Base-by-base conservation (phyloP, 345 rosid species). In the Gynandropsis gynandra region DNA sequence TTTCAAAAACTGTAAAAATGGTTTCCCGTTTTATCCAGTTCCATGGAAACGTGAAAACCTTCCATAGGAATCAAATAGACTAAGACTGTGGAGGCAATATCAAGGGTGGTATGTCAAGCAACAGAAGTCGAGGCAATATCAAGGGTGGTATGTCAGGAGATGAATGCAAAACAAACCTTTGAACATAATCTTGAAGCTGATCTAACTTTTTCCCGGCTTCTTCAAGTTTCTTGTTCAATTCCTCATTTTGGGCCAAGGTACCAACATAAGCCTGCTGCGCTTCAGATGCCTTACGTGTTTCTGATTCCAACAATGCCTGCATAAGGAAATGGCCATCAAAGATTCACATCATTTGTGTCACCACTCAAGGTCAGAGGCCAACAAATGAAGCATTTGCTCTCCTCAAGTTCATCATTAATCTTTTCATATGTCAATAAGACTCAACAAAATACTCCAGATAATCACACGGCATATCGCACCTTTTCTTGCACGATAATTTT, bases 101-200 rank as follows among this genome's bases (percentile, higher is more conserved):
- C 11, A 27, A 10, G 47, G 10, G 16, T 16, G 35, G 16, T 41
- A 59, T 42, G 32, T 50, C 11, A 16, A 10, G 16, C 32, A 50
- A 20, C 16, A 50, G 35, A 10, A n/a, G 40, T 5, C 1, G 9
- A 6, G 27, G 42, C 29, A 16, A 17, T 10, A 37, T 24, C 19
- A 17, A 17, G 36, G 35, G 47, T 27, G 37, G 47, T 27, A 27
- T 31, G 31, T 31, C 17, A 8, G 50, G 44, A 47, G 46, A 35
- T 14, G 50, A 37, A 57, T 64, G 18, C 37, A 48, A 55, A 53
- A 78, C 80, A 67, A 69, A 87, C 98, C 98, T 92, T 66, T 82
- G 87, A 33, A 78, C 70, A 44, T 81, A 81, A 60, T 80, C 95
- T 66, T 78, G 95, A 77, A 79, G 82, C 46, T 81, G 75, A 32